Conservation (phyloP, 192 early-diverging fungal species). For the Hyaloraphidium curvatum region DNA sequence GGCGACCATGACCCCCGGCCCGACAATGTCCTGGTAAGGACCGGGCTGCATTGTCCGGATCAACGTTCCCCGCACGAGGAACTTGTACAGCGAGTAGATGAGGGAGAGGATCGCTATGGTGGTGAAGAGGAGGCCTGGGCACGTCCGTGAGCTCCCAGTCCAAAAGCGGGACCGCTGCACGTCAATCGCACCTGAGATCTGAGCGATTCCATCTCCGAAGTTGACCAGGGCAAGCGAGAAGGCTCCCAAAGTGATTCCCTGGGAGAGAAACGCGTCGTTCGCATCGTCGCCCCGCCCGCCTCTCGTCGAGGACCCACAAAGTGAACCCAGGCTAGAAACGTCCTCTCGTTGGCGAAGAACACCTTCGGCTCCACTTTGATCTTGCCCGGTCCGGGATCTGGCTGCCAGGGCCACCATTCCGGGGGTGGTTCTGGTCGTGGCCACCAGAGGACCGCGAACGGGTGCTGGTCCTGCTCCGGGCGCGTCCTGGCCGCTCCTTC, state of each 20-base stretch:
- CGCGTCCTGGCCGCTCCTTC: too few species aligned
- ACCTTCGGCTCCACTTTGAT: slow-evolving; percentile 72
- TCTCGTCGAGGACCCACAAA: slow-evolving; percentile 32
- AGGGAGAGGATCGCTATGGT: slow-evolving; percentile 46
- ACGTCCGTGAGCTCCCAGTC: too few species aligned
- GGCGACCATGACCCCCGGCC: slow-evolving; percentile 47
- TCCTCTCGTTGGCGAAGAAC: slow-evolving; percentile 89
- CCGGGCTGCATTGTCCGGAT: slow-evolving; percentile 37
- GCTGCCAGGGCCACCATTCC: too few species aligned
- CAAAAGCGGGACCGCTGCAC: too few species aligned
- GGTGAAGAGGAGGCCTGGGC: slow-evolving; percentile 57
- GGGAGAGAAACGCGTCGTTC: background rate
- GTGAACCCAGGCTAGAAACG: slow-evolving; percentile 76
- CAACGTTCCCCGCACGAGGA: slow-evolving; percentile 44
- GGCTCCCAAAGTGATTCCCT: background rate
- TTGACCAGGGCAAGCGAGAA: slow-evolving; percentile 3
- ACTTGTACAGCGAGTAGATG: slow-evolving; percentile 49
- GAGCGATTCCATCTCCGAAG: background rate
- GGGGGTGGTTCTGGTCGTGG: too few species aligned
- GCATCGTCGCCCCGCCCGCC: background rate
- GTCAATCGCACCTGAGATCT: background rate
- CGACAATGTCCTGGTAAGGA: slow-evolving; percentile 44
- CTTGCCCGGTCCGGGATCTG: too few species aligned
- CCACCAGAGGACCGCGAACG: too few species aligned
- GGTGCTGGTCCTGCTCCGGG: too few species aligned